A percentile compares a stretch with the other conserved stretches of the same genome.
Conservation (phyloP, 1,139 yeast genomes). For the Debaryomyces singareniensis region DNA sequence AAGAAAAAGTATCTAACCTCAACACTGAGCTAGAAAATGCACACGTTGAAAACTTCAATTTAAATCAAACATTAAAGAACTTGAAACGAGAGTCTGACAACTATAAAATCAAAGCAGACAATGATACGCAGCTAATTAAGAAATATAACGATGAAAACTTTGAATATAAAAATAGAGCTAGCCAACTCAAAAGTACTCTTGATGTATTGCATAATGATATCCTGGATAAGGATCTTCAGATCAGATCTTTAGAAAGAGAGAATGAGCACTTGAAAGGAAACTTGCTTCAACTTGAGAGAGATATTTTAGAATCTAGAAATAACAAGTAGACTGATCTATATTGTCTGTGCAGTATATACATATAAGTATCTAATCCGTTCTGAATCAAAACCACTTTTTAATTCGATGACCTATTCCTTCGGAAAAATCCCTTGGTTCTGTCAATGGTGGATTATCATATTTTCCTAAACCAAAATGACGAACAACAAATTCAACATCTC, state of each 20-base stretch:
- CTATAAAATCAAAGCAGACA: conserved; percentile 30
- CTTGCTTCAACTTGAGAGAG: conserved; percentile 54
- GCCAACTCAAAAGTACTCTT: conserved; percentile 28
- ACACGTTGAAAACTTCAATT: conserved; percentile 24
- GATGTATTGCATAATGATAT: conserved; percentile 31
- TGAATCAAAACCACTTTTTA: conserved; percentile 17
- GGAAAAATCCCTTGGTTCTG: conserved; percentile 25
- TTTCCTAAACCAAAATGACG: conserved; percentile 70
- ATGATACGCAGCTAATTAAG: conserved; percentile 32
- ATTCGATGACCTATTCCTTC: conserved; percentile 7
- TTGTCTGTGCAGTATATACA: conserved; percentile 1
- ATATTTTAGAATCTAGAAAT: conserved; percentile 54
- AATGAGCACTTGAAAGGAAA: conserved; percentile 47
- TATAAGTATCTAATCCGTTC: conserved; percentile 2
- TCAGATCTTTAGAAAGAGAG: conserved; percentile 30
- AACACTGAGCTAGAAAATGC: conserved; percentile 25
- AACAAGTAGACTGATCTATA: neutral
- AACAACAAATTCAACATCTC: conserved; percentile 68
- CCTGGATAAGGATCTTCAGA: conserved; percentile 36
- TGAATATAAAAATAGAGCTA: conserved; percentile 37
- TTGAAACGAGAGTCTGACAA: conserved; percentile 30
- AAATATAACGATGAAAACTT: conserved; percentile 44
- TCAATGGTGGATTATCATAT: conserved; percentile 16
- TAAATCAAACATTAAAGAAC: conserved; percentile 23
- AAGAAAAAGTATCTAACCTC: conserved; percentile 28